These are phyloP conservation scores for Castanopsis chinensis DNA, from an alignment of 306 rosid species.

Conservation along the genomic window DNA sequence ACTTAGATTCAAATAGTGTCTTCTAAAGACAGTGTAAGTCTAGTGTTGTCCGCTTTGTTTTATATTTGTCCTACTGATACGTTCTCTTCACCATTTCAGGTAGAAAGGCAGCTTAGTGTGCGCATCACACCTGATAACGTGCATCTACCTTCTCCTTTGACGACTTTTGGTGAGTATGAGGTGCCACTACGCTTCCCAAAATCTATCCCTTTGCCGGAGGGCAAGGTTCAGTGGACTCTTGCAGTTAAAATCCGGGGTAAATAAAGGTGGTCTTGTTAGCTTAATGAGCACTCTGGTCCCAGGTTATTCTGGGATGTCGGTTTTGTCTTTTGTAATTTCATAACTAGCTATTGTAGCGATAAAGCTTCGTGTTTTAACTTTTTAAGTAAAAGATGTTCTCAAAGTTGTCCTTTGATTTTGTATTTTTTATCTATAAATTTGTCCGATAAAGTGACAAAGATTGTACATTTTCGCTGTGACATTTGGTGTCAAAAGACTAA, in stretches of 20 bases:
- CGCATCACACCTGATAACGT: constrained; percentile 58
- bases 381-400: background rate
- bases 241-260: constrained; percentile 67
- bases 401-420: background rate
- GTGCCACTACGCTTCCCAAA: constrained; percentile 80
- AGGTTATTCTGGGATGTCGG: background rate
- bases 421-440: background rate
- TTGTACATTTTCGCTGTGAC: too few relatives aligned
- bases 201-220: constrained; percentile 78
- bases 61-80: constrained; percentile 8
- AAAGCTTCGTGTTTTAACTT: background rate
- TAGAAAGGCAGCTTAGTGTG: constrained; percentile 74
- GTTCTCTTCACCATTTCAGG: constrained; percentile 39
- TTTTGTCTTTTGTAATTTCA: background rate
- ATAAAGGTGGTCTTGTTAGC: constrained; percentile 16
- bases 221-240: constrained; percentile 73
- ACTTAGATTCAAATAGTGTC: too few relatives aligned
- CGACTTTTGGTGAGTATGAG: constrained; percentile 70
- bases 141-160: constrained; percentile 55
- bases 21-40: background rate
- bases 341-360: background rate
- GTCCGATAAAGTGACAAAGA: background rate
- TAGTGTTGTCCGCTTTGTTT: background rate
- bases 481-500: background rate
- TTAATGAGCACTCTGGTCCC: background rate